Percentiles rank a stretch among this genome's conserved stretches.
phyloP scores from a whole-genome alignment of 345 rosid genomes.

The Euphorbia peplus region DNA sequence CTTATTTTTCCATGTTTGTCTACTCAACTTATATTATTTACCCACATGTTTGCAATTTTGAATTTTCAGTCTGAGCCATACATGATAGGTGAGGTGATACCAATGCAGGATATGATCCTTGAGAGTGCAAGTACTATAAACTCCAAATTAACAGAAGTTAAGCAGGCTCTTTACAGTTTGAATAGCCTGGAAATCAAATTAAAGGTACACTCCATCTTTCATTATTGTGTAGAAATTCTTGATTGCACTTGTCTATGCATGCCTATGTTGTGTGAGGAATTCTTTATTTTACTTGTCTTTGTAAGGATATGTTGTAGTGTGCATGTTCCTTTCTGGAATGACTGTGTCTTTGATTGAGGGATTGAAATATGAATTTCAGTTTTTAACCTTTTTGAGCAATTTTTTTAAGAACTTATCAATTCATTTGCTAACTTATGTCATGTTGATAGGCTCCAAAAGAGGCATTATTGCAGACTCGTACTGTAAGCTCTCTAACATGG shows the following conservation, averaged over 20 bases:
- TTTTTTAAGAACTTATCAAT: too few species aligned
- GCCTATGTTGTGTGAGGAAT: too few species aligned
- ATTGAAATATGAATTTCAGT: background rate
- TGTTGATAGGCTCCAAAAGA: constrained; percentile 53
- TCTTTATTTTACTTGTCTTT: background rate
- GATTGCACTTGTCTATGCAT: background rate
- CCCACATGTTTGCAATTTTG: background rate
- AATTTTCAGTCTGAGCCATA: constrained; percentile 68
- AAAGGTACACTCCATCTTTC: constrained; percentile 46
- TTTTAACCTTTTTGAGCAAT: background rate
- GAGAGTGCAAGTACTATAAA: constrained; percentile 28
- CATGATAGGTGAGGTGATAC: constrained; percentile 64
- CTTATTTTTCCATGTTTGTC: background rate
- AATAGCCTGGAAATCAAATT: constrained; percentile 74
- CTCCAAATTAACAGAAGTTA: constrained; percentile 39
- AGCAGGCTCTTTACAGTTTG: constrained; percentile 55
- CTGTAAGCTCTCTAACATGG: constrained; percentile 57
- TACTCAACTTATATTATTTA: background rate
- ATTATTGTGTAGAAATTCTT: background rate
- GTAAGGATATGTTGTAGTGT: background rate
- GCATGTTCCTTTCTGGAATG: background rate
- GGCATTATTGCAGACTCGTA: constrained; percentile 54
- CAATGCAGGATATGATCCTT: constrained; percentile 41
- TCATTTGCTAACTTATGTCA: constrained; percentile 16
- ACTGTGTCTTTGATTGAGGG: background rate